A percentile compares a stretch with the other conserved stretches of the same genome.
These are phyloP conservation scores for Backusella morwellensis DNA, from an alignment of 192 early-diverging fungal species.

Conservation along the genomic window DNA sequence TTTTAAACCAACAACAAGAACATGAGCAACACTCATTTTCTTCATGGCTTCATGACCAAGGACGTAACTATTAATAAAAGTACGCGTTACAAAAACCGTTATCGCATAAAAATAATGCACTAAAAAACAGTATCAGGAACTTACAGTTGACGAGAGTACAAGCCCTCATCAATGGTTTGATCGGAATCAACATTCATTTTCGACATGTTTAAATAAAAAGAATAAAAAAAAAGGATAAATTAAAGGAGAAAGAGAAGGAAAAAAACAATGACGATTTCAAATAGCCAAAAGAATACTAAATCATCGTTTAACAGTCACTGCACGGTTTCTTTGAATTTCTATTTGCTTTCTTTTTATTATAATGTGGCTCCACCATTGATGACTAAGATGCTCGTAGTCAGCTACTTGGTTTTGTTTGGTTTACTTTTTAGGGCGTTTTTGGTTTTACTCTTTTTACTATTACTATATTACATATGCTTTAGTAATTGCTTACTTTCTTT, in stretches of 20 bases:
- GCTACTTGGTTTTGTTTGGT: background rate
- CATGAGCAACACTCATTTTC: conserved; percentile 95
- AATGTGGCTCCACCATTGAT: background rate
- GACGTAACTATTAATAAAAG: conserved; percentile 66
- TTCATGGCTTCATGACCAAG: conserved; percentile 96
- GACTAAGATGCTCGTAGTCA: background rate
- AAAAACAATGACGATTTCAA: background rate
- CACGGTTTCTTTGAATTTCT: background rate
- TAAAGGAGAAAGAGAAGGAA: background rate
- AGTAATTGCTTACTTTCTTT: background rate
- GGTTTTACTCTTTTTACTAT: background rate
- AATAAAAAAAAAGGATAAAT: background rate
- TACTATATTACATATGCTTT: background rate
- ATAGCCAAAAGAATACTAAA: background rate
- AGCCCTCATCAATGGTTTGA: conserved; percentile 87
- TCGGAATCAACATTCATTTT: conserved; percentile 42
- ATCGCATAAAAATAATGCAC: background rate
- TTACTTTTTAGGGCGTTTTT: background rate
- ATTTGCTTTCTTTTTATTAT: background rate
- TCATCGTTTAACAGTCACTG: background rate
- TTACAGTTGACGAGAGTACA: conserved; percentile 99
- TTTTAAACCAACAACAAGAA: conserved; percentile 93
- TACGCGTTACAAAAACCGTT: background rate
- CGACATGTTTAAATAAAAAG: conserved; percentile 6
- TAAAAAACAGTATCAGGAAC: conserved; percentile 19